Evolutionary conservation across 768 basidiomycete genomes (phyloP), one percentile per base, ranked within the genome.

Genomic region (Boletus pseudopeckii): DNA sequence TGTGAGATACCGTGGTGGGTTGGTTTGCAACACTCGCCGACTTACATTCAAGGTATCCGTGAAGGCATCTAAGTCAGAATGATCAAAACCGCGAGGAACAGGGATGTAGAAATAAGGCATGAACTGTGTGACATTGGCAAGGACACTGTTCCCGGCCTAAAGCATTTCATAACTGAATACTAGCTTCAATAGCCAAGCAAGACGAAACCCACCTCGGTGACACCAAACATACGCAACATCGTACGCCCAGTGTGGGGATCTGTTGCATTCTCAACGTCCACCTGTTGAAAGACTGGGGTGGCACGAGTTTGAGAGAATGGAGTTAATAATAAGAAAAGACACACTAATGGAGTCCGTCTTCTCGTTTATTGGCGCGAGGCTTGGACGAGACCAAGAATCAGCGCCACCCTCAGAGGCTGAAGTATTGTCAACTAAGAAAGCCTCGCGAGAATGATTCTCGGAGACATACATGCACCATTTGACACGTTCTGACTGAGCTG

Each of bases 21-120:
- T 10, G 5, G 9, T 38, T 45, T 24, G 2, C 40, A 47, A 45
- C 17, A 20, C 24, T 26, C 38, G 36, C 13, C 24, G 20, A 69
- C 87, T 65, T 45, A 92, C 94, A 68, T 95, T 96, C 40, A 99
- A 68, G 54, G 86, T 77, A 14, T 79, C 75, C 40, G 72, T 74
- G 63, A 99, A 86, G 0, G 85, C 70, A 3, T 73, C 74, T 2
- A 88, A 64, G 61, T 98, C 93, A 17, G 80, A 77, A 32, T 78
- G 74, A 30, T 76, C 72, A 59, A 98, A 93, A 0, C 94, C 94
- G 17, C 88, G 81, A 32, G 97, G 97, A 30, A 86, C 82, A 4
- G 91, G 78, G 39, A 98, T 73, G 63, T 93, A 99, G 71, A 99
- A 97, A 71, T 99, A 98, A 0, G 97, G 96, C 45, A 84, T 71